Conservation (phyloP, 352 stramenopile genomes). For the Poterioochromonas sp. region DNA sequence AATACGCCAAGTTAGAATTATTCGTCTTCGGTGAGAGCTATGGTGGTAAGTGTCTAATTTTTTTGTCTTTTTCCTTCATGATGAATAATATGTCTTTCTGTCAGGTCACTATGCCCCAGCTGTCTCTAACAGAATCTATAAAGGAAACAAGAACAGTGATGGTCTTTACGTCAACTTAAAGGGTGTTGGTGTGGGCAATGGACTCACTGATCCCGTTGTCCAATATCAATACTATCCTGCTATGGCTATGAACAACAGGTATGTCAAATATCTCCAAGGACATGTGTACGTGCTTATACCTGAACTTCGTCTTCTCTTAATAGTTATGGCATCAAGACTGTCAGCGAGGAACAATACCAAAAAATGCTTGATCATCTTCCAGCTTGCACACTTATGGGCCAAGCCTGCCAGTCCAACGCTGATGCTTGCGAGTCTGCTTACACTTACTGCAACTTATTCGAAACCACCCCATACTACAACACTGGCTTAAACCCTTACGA, state of each 20-base stretch:
- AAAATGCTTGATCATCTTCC: slow-evolving; percentile 49
- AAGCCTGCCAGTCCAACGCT: slow-evolving; percentile 65
- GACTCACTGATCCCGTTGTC: slow-evolving; percentile 78
- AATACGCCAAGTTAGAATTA: slow-evolving; percentile 77
- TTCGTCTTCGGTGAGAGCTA: slow-evolving; percentile 86
- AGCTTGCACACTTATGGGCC: slow-evolving; percentile 63
- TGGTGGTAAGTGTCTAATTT: too few relatives aligned
- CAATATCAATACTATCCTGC: slow-evolving; percentile 71
- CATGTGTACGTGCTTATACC: too few relatives aligned
- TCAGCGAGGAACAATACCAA: slow-evolving; percentile 40
- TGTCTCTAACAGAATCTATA: slow-evolving; percentile 62
- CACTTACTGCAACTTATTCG: slow-evolving; percentile 70
- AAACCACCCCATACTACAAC: slow-evolving; percentile 57
- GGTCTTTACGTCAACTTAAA: slow-evolving; percentile 66
- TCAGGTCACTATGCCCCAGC: slow-evolving; percentile 86
- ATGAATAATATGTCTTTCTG: slow-evolving; percentile 58
- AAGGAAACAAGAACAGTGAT: slow-evolving; percentile 52
- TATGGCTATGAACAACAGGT: slow-evolving; percentile 84
- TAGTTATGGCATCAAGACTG: slow-evolving; percentile 61
- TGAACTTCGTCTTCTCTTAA: too few relatives aligned
- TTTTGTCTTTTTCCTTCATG: background rate
- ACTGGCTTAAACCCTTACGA: slow-evolving; percentile 73
- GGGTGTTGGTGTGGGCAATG: slow-evolving; percentile 90
- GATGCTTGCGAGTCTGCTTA: slow-evolving; percentile 55
- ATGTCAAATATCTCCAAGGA: too few relatives aligned